These are phyloP conservation scores for Colletotrichum eleusines DNA, from an alignment of 2,329 filamentous ascomycete genomes.

Conservation along the genomic window DNA sequence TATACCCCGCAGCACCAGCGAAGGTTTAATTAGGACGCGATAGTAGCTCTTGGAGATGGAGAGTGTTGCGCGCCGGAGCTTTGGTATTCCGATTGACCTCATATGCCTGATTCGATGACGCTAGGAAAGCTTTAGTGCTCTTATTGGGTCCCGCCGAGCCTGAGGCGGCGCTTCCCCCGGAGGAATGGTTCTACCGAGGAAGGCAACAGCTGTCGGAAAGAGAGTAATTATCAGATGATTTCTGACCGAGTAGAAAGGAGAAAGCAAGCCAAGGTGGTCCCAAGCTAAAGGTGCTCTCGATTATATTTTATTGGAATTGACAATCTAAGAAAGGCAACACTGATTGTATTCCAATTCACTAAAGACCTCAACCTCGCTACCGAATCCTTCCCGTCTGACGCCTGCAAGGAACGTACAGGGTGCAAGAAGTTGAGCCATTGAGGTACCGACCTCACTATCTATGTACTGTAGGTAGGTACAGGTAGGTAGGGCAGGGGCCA, in stretches of 20 bases:
- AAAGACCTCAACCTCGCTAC: background rate
- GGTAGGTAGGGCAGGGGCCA: no score
- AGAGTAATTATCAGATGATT: conserved; percentile 21
- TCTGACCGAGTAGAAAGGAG: background rate
- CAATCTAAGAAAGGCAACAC: background rate
- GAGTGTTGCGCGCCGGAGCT: conserved; percentile 42
- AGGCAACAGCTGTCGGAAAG: conserved; percentile 14
- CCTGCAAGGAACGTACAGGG: conserved; percentile 1
- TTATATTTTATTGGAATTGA: background rate
- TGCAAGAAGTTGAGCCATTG: background rate
- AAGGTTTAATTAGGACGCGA: background rate
- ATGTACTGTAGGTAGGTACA: no score
- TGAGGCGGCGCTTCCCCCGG: conserved; percentile 9
- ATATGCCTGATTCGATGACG: conserved; percentile 43
- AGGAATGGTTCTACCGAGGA: conserved; percentile 38
- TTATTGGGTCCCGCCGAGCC: conserved; percentile 20
- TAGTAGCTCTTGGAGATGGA: background rate
- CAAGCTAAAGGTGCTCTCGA: no score
- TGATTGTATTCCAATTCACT: background rate
- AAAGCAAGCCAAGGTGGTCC: conserved; percentile 2
- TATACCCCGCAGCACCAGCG: background rate
- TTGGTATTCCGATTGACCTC: conserved; percentile 46
- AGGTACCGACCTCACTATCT: no score
- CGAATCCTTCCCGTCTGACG: conserved; percentile 22
- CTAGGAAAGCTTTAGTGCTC: conserved; percentile 2